phyloP scores from a whole-genome alignment of 768 basidiomycete species.

The Lactifluus volemus region DNA sequence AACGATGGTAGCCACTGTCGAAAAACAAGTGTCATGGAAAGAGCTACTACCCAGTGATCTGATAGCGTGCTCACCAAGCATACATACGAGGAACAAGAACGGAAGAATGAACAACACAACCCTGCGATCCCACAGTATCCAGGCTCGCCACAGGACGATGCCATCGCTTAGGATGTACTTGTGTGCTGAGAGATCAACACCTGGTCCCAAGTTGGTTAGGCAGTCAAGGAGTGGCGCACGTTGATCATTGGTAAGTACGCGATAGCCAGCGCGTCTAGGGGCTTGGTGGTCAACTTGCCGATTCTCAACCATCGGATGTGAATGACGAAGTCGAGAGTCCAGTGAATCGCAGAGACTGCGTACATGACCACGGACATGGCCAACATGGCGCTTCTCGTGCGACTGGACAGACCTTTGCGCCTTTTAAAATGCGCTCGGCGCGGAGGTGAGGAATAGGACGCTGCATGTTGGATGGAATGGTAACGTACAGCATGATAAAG shows the following conservation, averaged over 20 bases:
- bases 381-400: neutral
- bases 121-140: slow-evolving; percentile 5
- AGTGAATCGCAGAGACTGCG: neutral
- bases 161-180: slow-evolving; percentile 3
- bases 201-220: neutral
- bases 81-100: neutral
- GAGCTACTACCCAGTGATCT: neutral
- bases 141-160: slow-evolving; percentile 11
- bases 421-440: neutral
- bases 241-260: neutral
- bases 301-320: neutral
- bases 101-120: neutral
- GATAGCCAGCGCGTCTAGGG: neutral
- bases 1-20: neutral
- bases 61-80: neutral
- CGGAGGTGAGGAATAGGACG: neutral
- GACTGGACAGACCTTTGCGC: neutral
- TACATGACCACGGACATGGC: neutral
- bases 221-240: neutral
- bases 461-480: neutral
- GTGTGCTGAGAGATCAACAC: neutral
- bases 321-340: neutral
- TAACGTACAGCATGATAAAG: neutral
- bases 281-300: neutral
- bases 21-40: neutral